phyloP scores from a whole-genome alignment of 1,284 basidiomycete genomes.

The Ustilago lituana region DNA sequence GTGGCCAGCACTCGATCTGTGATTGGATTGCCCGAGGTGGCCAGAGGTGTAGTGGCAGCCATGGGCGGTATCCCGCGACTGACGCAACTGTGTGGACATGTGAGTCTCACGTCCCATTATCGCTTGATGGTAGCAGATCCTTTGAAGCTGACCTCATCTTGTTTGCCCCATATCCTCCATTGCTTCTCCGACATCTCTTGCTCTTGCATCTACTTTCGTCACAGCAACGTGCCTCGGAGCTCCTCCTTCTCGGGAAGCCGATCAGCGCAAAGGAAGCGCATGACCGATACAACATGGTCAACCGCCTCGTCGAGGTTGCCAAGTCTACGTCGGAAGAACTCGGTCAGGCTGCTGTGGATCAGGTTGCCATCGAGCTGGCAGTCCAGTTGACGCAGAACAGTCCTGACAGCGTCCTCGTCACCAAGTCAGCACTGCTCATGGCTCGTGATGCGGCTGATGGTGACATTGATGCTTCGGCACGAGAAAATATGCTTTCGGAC shows the following conservation, averaged over 20 bases:
- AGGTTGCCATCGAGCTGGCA: conserved; percentile 76
- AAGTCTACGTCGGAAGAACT: conserved; percentile 70
- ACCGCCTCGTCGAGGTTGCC: conserved; percentile 45
- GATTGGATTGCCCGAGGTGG: conserved; percentile 83
- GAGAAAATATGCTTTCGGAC: conserved; percentile 71
- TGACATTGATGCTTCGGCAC: conserved; percentile 73
- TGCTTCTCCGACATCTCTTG: no score
- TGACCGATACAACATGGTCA: conserved; percentile 75
- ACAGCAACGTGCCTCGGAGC: conserved; percentile 77
- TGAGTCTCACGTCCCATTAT: conserved; percentile 9
- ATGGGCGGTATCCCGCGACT: conserved; percentile 74
- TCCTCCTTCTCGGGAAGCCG: conserved; percentile 77
- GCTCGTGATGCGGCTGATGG: conserved; percentile 61
- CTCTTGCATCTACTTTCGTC: neutral
- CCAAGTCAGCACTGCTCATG: conserved; percentile 72
- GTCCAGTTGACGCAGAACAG: conserved; percentile 75
- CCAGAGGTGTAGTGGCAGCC: conserved; percentile 78
- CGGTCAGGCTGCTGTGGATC: conserved; percentile 73
- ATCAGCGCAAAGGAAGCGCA: conserved; percentile 77
- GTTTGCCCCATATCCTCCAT: no score
- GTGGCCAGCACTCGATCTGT: conserved; percentile 77
- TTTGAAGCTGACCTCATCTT: no score
- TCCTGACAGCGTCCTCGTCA: conserved; percentile 81
- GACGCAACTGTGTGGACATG: conserved; percentile 55
- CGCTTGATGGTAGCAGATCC: no score